Percentiles rank a stretch among this genome's conserved stretches.
Conservation (phyloP, 1,284 basidiomycete species). For the Moniliophthora roreri region DNA sequence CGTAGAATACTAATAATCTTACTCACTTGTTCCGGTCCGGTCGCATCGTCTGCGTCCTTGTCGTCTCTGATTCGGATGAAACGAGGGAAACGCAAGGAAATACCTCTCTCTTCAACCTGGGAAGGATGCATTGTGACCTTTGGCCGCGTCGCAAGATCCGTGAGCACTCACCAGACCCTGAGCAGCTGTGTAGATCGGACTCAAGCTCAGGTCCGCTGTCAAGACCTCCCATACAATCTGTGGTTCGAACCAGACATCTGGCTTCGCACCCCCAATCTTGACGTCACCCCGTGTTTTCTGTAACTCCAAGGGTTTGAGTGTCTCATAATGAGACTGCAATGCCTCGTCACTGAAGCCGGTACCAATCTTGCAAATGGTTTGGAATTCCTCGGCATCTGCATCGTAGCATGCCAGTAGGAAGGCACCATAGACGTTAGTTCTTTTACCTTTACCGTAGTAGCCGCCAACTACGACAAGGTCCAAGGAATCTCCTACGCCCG, state of each 20-base stretch:
- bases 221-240: conserved; percentile 98
- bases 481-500: conserved; percentile 96
- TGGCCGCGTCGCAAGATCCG: conserved; percentile 18
- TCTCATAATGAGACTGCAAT: conserved; percentile 81
- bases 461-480: conserved; percentile 97
- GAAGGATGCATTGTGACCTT: conserved; percentile 7
- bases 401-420: conserved; percentile 96
- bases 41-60: conserved; percentile 90
- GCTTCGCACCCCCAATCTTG: conserved; percentile 88
- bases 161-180: conserved; percentile 90
- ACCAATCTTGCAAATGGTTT: conserved; percentile 98
- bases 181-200: conserved; percentile 97
- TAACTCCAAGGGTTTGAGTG: conserved; percentile 78
- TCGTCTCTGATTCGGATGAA: conserved; percentile 94
- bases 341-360: conserved; percentile 97
- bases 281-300: conserved; percentile 72
- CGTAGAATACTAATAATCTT: neutral
- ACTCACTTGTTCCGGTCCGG: conserved; percentile 84
- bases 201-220: conserved; percentile 94
- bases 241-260: conserved; percentile 94
- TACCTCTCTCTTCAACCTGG: conserved; percentile 84
- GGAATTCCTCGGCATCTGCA: conserved; percentile 85
- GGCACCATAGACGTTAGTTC: conserved; percentile 94
- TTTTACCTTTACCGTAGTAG: conserved; percentile 97
- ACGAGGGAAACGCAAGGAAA: conserved; percentile 94